Percentiles rank a stretch among this genome's conserved stretches.
Conservation (phyloP, 2,329 filamentous ascomycete genomes). For the Blumeria hordei region DNA sequence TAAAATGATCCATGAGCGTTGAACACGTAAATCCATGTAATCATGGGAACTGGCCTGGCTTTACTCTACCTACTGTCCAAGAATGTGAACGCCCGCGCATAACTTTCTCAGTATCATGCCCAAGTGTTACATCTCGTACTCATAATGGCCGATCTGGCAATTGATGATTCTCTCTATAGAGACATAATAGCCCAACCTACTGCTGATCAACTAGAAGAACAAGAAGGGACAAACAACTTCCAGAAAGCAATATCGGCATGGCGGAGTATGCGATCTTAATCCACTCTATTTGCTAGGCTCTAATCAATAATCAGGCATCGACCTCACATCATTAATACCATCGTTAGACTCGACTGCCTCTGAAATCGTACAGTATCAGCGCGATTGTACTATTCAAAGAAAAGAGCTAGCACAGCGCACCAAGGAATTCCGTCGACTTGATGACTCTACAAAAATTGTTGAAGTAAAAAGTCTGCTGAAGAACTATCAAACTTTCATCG, state of each 20-base stretch:
- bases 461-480: slow-evolving; percentile 83
- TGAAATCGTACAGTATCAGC: slow-evolving; percentile 78
- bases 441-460: slow-evolving; percentile 62
- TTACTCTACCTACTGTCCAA: too few species aligned
- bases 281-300: slow-evolving; percentile 2
- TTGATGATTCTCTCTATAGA: slow-evolving; percentile 9
- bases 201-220: slow-evolving; percentile 5
- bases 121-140: too few species aligned
- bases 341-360: slow-evolving; percentile 83
- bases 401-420: slow-evolving; percentile 98
- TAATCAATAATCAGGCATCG: slow-evolving; percentile 38
- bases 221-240: slow-evolving; percentile 65
- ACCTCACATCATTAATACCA: slow-evolving; percentile 61
- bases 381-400: slow-evolving; percentile 82
- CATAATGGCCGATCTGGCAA: slow-evolving; percentile 13
- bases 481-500: slow-evolving; percentile 95
- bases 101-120: too few species aligned
- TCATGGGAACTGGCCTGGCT: too few species aligned
- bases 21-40: too few species aligned
- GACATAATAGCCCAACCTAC: slow-evolving; percentile 4
- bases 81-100: too few species aligned
- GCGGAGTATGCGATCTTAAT: slow-evolving; percentile 40
- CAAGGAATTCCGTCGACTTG: slow-evolving; percentile 87
- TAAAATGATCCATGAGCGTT: too few species aligned
- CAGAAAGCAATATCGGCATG: slow-evolving; percentile 88